Evolutionary conservation across 176 grass and related monocot species (phyloP), one percentile per base, ranked within the genome.

Genomic region (Areca catechu): DNA sequence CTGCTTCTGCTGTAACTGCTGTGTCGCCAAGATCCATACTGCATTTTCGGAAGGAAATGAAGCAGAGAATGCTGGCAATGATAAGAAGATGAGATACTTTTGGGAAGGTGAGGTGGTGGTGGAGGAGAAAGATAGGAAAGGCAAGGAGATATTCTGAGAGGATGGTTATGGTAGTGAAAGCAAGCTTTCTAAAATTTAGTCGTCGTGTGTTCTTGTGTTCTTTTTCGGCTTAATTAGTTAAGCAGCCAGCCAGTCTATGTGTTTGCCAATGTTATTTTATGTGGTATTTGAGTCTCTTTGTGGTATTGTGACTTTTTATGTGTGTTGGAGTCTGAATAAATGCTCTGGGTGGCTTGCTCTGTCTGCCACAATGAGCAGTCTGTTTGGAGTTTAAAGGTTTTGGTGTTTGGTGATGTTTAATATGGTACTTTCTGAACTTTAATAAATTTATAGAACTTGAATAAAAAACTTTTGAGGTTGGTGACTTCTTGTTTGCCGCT

Each of bases 291-390:
- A 43, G 34, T 43, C 2, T 43, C 9, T 43, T 14, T 0, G 2
- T 37, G 7, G 7, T 43, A 12, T 43, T 43, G 34, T 0, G 34
- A 12, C 34, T 43, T 43, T 5, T 34, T 34, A 6, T 1, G 30
- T 1, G 30, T 34, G 30, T 34, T 34, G 30, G 30, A 34, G 30
- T 6, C 5, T 22, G 19, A 90, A 80, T 80, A 83, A 86, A 5
- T 53, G 75, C 72, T 91, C 68, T 77, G 49, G 79, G 81, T 91
- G 87, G 82, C 76, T 29, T 80, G 87, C 82, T 82, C 16, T 43
- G 83, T 90, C 87, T 86, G 61, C 82, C 82, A 86, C 80, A 82
- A 57, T 79, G 82, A 82, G 86, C 69, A 17, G 34, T 12, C 34
- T 9, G 30, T 0, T 9, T 34, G 9, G 30, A 34, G 7, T 34